Base-by-base conservation (phyloP, 306 rosid species). In the Gastrolobium villosum region DNA sequence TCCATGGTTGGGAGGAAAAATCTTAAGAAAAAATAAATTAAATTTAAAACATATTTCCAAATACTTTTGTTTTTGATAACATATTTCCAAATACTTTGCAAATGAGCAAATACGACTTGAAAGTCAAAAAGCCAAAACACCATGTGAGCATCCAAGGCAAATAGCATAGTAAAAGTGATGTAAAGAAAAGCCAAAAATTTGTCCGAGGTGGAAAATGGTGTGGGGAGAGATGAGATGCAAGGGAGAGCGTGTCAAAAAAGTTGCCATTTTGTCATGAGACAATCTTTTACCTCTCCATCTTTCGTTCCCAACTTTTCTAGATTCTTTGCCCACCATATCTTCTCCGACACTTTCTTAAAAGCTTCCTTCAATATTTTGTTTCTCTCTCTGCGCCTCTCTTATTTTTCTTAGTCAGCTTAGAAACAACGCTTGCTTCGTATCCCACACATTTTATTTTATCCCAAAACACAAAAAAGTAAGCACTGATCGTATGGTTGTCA, bases 401-500 rank as follows among this genome's bases (percentile, higher is more conserved):
- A n/a, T 72, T 78, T 43, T 63, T 65, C 2, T 61, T 74, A 85
- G 90, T 90, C 92, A 82, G 97, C 97, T 88, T 88, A 73, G 87
- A 87, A 85, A 82, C 88, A 90, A 87, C 95, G 95, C 95, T 14
- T 79, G 80, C 78, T 74, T 84, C 36, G 81, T 86, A 81, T 82
- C 84, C 92, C 92, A 80, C 92, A 80, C 87, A 78, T 64, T 77
- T 79, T 81, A 56, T 78, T 59, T 40, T 59, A 78, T 82, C 80
- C 77, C 72, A 78, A 62, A 84, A 86, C 83, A 83, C 79, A 80
- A 63, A 88, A 72, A 90, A 88, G 90, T 76, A 78, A 85, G 81
- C 92, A 85, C 90, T 86, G n/a, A n/a, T n/a, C 85, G 80, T 83
- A 83, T 85, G 82, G 84, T 92, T 84, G 86, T 82, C 87, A 80